A percentile compares a stretch with the other conserved stretches of the same genome.
Evolutionary conservation across 2,329 filamentous ascomycete species (phyloP).

Genomic region (Apiospora kogelbergensis): DNA sequence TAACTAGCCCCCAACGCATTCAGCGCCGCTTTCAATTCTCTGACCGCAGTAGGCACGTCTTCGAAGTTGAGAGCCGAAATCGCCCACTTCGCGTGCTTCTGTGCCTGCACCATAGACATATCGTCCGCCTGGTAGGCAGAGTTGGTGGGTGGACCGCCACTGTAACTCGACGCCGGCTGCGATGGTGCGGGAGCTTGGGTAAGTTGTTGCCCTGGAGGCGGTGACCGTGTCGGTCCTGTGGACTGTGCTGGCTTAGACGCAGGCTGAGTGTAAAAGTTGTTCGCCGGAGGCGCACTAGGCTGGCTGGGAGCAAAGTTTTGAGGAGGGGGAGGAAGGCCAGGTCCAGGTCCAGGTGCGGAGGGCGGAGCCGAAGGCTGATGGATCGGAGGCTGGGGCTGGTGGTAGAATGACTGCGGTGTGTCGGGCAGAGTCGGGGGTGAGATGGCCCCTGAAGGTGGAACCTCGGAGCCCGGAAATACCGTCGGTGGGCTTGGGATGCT

Average conservation of each 20-base stretch:
- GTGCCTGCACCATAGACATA: slow-evolving; percentile 70
- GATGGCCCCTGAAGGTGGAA: slow-evolving; percentile 31
- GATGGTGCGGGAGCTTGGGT: slow-evolving; percentile 22
- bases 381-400: slow-evolving; percentile 27
- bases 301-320: slow-evolving; percentile 6
- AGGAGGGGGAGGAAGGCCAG: not conserved
- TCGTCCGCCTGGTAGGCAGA: slow-evolving; percentile 62
- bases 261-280: not conserved
- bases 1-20: slow-evolving; percentile 64
- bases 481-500: slow-evolving; percentile 25
- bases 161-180: slow-evolving; percentile 19
- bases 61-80: slow-evolving; percentile 97
- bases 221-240: slow-evolving; percentile 19
- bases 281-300: slow-evolving; percentile 20
- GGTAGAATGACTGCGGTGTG: slow-evolving; percentile 36
- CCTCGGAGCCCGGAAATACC: slow-evolving; percentile 23
- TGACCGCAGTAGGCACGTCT: slow-evolving; percentile 85
- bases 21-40: slow-evolving; percentile 77
- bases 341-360: not conserved
- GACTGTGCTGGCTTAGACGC: slow-evolving; percentile 21
- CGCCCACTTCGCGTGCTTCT: slow-evolving; percentile 96
- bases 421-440: slow-evolving; percentile 27
- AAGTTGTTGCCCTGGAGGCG: slow-evolving; percentile 21
- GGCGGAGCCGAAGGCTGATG: slow-evolving; percentile 17
- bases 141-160: slow-evolving; percentile 21